Evolutionary conservation across 805 yeast genomes (phyloP).

Genomic region (Candida dendrica): DNA sequence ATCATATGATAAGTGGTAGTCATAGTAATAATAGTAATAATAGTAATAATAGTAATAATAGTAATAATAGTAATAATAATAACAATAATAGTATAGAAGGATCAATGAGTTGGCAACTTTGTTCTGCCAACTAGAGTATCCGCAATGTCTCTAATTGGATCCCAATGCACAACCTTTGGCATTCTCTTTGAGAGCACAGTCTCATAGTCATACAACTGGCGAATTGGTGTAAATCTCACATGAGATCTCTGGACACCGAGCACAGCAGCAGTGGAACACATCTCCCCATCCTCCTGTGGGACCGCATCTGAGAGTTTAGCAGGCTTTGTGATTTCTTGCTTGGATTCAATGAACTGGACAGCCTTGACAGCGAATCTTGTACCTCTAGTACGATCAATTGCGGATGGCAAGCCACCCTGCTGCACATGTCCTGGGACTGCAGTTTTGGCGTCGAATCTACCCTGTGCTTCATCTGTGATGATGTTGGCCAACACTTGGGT

Average conservation of each 20-base stretch:
- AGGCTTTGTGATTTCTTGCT: slow-evolving; percentile 31
- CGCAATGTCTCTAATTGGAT: slow-evolving; percentile 62
- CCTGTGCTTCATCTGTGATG: slow-evolving; percentile 50
- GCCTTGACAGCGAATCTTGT: slow-evolving; percentile 66
- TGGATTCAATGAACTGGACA: slow-evolving; percentile 57
- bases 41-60: too few species aligned
- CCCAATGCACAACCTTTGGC: slow-evolving; percentile 88
- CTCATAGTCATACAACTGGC: slow-evolving; percentile 78
- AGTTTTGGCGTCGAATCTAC: slow-evolving; percentile 67
- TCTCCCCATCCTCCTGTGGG: slow-evolving; percentile 29
- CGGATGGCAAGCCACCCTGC: slow-evolving; percentile 73
- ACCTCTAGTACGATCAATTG: slow-evolving; percentile 72
- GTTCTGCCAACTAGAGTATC: slow-evolving; percentile 78
- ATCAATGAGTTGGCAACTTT: slow-evolving; percentile 2
- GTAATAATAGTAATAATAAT: too few species aligned
- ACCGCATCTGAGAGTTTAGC: slow-evolving; percentile 38
- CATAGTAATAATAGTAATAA: too few species aligned
- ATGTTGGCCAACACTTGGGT: slow-evolving; percentile 68
- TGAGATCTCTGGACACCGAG: slow-evolving; percentile 78
- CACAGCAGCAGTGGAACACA: slow-evolving; percentile 62
- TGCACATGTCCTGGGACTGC: slow-evolving; percentile 86
- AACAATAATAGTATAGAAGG: too few species aligned
- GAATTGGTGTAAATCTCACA: slow-evolving; percentile 64
- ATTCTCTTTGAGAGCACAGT: slow-evolving; percentile 76
- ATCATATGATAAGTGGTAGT: too few species aligned